Percentiles rank a stretch among this genome's conserved stretches.
phyloP scores from a whole-genome alignment of 805 yeast genomes.

The Lachancea kluyveri region DNA sequence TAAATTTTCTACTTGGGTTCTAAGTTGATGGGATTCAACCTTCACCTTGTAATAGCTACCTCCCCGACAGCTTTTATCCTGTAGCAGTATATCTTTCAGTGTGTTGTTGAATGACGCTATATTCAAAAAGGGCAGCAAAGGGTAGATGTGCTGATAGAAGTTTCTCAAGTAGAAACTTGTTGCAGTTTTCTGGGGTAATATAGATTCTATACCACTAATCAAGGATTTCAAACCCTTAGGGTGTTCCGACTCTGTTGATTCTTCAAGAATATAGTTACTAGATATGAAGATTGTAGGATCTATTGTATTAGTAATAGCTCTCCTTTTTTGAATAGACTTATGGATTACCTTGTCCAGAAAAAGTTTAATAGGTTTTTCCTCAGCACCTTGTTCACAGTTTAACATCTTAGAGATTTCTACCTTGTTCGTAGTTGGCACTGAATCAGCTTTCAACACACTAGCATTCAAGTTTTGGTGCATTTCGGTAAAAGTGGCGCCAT shows the following conservation, averaged over 20 bases:
- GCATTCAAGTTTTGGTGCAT: too few relatives aligned
- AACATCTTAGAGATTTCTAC: too few relatives aligned
- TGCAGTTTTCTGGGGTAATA: conserved; percentile 2
- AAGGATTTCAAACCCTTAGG: background rate
- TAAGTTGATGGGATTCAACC: conserved; percentile 20
- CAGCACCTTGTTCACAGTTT: too few relatives aligned
- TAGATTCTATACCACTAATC: background rate
- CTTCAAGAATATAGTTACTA: too few relatives aligned
- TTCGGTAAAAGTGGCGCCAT: conserved; percentile 3
- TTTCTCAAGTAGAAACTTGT: background rate
- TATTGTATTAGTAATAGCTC: too few relatives aligned
- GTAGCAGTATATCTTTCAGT: background rate
- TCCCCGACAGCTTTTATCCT: background rate
- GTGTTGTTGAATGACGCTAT: conserved; percentile 3
- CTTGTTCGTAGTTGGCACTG: too few relatives aligned
- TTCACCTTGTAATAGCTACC: conserved; percentile 14
- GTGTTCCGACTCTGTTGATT: background rate
- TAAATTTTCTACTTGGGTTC: conserved; percentile 24
- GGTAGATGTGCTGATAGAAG: conserved; percentile 5
- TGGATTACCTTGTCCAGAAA: too few relatives aligned
- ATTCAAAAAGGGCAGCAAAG: conserved; percentile 4
- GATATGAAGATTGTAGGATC: too few relatives aligned
- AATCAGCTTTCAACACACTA: too few relatives aligned
- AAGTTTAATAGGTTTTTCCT: conserved; percentile 1
- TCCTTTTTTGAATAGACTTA: too few relatives aligned